These are phyloP conservation scores for Scalesia atractyloides DNA, from an alignment of 129 eudicot species.

Conservation along the genomic window DNA sequence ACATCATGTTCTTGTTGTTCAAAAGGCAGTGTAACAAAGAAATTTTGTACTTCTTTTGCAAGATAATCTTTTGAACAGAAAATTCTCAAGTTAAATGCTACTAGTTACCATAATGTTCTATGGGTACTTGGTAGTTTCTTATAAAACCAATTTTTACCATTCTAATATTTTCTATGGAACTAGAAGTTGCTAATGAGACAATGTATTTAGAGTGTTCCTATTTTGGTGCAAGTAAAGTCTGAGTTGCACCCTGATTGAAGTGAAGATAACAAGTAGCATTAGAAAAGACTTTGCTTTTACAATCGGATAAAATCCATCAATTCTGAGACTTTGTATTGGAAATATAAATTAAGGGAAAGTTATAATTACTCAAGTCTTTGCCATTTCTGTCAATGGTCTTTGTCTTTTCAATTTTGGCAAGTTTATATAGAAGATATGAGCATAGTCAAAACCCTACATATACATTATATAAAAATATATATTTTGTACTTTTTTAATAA, in stretches of 20 bases:
- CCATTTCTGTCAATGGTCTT: constrained; percentile 26
- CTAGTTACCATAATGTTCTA: constrained; percentile 10
- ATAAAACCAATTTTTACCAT: constrained; percentile 10
- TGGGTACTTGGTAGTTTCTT: constrained; percentile 3
- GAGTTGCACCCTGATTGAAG: constrained; percentile 25
- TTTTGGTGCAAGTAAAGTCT: constrained; percentile 35
- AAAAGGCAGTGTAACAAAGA: neutral
- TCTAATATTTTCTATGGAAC: constrained; percentile 16
- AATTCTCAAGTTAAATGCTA: neutral
- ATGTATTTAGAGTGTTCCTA: constrained; percentile 15
- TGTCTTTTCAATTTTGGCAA: constrained; percentile 24
- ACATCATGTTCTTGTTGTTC: neutral
- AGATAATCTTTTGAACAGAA: neutral
- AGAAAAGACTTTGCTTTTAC: constrained; percentile 32
- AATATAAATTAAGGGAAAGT: constrained; percentile 25
- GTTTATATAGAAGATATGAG: constrained; percentile 11
- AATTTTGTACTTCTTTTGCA: neutral
- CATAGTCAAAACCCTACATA: neutral
- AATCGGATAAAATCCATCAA: constrained; percentile 16
- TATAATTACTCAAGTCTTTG: constrained; percentile 25
- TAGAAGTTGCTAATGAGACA: constrained; percentile 5
- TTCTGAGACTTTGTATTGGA: constrained; percentile 31
- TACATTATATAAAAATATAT: neutral
- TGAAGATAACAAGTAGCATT: constrained; percentile 23
- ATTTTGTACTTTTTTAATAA: neutral